These are phyloP conservation scores for Vanrija sp. DNA, from an alignment of 1,284 basidiomycete genomes.

Conservation along the genomic window DNA sequence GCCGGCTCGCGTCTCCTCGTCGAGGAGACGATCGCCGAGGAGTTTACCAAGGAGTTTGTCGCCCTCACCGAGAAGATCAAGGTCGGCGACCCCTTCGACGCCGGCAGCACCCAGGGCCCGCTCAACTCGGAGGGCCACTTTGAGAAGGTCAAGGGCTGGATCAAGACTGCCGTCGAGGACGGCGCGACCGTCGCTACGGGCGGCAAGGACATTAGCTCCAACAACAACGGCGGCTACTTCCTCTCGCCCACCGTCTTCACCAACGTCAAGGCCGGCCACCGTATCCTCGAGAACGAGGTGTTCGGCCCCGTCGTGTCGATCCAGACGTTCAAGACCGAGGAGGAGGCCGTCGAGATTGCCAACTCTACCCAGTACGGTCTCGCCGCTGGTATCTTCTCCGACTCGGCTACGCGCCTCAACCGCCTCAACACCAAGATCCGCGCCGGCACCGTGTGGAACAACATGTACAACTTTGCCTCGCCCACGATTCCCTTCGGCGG, in stretches of 20 bases:
- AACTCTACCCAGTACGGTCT: slow-evolving; percentile 83
- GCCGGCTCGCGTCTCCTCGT: slow-evolving; percentile 62
- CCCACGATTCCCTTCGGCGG: slow-evolving; percentile 13
- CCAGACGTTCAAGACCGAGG: slow-evolving; percentile 48
- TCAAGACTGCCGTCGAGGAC: slow-evolving; percentile 77
- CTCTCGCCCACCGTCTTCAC: slow-evolving; percentile 44
- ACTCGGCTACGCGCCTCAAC: slow-evolving; percentile 78
- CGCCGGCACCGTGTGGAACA: slow-evolving; percentile 62
- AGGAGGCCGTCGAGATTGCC: slow-evolving; percentile 61
- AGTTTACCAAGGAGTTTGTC: slow-evolving; percentile 65
- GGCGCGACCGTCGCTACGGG: slow-evolving; percentile 80
- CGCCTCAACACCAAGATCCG: slow-evolving; percentile 74
- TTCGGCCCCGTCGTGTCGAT: slow-evolving; percentile 52
- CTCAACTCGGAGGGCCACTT: slow-evolving; percentile 79
- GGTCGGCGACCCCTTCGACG: slow-evolving; percentile 69
- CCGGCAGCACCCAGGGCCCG: slow-evolving; percentile 69
- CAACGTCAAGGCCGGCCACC: slow-evolving; percentile 36
- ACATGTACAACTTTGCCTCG: slow-evolving; percentile 13
- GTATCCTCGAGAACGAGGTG: slow-evolving; percentile 46
- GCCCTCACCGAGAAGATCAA: slow-evolving; percentile 61
- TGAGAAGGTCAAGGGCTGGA: slow-evolving; percentile 83
- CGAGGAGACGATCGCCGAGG: slow-evolving; percentile 73
- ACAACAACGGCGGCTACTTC: slow-evolving; percentile 24
- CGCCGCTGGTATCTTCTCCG: slow-evolving; percentile 81
- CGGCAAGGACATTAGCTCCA: slow-evolving; percentile 53